Evolutionary conservation across 192 early-diverging fungal species (phyloP).

Genomic region (Coemansia javaensis): DNA sequence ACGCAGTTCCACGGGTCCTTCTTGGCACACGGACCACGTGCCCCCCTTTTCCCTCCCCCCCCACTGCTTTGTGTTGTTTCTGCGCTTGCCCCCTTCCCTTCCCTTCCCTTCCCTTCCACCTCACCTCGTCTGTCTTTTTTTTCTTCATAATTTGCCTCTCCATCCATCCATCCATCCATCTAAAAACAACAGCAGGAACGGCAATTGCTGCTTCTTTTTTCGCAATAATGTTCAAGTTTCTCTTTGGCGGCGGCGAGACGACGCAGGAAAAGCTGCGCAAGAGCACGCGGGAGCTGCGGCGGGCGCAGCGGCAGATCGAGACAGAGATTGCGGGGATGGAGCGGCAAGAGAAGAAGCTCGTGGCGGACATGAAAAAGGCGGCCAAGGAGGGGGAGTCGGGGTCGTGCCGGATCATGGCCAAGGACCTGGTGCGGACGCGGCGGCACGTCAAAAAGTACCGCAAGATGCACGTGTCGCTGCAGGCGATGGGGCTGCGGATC

Average conservation of each 20-base stretch:
- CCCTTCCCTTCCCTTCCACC: too few species aligned
- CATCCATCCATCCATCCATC: too few species aligned
- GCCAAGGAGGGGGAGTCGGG: slow-evolving; percentile 86
- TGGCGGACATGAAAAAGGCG: slow-evolving; percentile 85
- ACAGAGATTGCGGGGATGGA: slow-evolving; percentile 86
- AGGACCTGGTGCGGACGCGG: slow-evolving; percentile 92
- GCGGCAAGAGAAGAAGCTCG: slow-evolving; percentile 91
- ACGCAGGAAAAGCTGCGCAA: slow-evolving; percentile 89
- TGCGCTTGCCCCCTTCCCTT: too few species aligned
- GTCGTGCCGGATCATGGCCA: slow-evolving; percentile 95
- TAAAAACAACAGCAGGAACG: too few species aligned
- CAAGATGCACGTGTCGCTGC: slow-evolving; percentile 90
- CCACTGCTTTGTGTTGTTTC: too few species aligned
- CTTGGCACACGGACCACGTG: too few species aligned
- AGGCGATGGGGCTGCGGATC: slow-evolving; percentile 72
- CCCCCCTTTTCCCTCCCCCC: too few species aligned
- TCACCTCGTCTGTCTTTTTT: too few species aligned
- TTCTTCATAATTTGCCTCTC: background rate
- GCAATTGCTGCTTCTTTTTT: background rate
- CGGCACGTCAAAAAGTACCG: slow-evolving; percentile 94
- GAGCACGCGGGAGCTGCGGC: slow-evolving; percentile 81
- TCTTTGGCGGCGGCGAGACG: slow-evolving; percentile 76
- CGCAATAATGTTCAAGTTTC: slow-evolving; percentile 52
- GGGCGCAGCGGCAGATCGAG: slow-evolving; percentile 89
- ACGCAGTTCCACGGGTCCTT: too few species aligned